A percentile compares a stretch with the other conserved stretches of the same genome.
These are phyloP conservation scores for Populus hybrid DNA, from an alignment of 441 rosid genomes.

Conservation along the genomic window DNA sequence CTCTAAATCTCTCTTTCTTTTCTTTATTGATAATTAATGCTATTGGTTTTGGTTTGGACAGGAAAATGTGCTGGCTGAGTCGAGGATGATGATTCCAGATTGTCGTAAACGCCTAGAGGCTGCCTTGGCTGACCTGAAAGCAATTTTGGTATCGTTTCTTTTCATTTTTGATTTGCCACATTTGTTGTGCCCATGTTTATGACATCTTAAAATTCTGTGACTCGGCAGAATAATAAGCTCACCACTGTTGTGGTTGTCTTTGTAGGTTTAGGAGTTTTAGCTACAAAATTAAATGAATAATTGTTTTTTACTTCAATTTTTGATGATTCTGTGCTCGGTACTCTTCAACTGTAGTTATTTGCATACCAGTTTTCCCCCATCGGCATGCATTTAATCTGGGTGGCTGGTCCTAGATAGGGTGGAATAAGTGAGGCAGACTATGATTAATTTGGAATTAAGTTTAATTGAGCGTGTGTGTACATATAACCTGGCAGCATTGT, in stretches of 20 bases:
- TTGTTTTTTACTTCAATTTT: no score
- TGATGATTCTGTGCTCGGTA: neutral
- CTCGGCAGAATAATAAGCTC: no score
- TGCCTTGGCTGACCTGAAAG: conserved; percentile 70
- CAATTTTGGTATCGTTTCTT: conserved; percentile 54
- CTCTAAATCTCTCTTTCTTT: neutral
- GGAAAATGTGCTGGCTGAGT: conserved; percentile 97
- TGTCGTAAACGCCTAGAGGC: conserved; percentile 84
- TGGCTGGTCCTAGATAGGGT: neutral
- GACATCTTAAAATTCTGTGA: no score
- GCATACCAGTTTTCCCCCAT: neutral
- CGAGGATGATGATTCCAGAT: conserved; percentile 98
- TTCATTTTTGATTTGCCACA: neutral
- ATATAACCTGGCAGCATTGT: neutral
- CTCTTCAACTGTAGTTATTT: neutral
- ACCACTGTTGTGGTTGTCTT: no score
- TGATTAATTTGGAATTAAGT: neutral
- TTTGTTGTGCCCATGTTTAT: neutral
- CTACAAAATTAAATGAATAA: no score
- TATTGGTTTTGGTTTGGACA: conserved; percentile 25
- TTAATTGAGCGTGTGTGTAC: neutral
- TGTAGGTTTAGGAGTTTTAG: no score
- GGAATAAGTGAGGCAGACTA: neutral
- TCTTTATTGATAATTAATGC: neutral
- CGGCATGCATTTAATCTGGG: neutral